Evolutionary conservation across 75 land plant species (phyloP), one percentile per base, ranked within the genome.

Genomic region (Picea sitchensis): DNA sequence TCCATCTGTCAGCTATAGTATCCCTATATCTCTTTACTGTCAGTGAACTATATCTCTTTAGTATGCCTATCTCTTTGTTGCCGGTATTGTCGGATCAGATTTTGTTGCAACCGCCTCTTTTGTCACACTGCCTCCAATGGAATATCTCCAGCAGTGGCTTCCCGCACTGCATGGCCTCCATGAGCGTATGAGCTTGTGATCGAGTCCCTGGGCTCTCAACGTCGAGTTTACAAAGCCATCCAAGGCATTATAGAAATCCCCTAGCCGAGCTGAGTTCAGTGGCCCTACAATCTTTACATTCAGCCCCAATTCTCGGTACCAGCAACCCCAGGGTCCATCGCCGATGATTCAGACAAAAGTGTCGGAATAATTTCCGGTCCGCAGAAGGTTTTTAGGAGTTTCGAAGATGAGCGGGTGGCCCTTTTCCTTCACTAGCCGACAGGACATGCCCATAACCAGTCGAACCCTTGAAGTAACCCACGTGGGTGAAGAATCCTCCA

Each of bases 261-360:
- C 87, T 4, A 86, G 83, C 64, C 76, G 58, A 13, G 76, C 14
- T 0, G 88, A 77, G 2, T 51, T 44, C 58, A 86, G 31, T 5
- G 86, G 82, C n/a, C 88, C 88, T 9, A 86, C 47, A 56, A 72
- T 78, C 61, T 84, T 81, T 4, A 78, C 88, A 59, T 86, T 54
- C 17, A 83, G 83, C 13, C 83, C 83, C 38, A 86, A 73, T 80
- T 84, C 87, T 64, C 77, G 76, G 61, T 84, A 86, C 4, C 88
- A 77, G 0, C 59, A 77, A 20, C 75, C 88, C 86, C 86, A 86
- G 54, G 96, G 96, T 9, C 96, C 96, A 5, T 89, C 58, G 3
- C 96, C 96, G 0, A 90, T 93, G 0, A 93, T 81, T 4, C 91
- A 30, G 38, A 91, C 76, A 59, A 81, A 89, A 14, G 87, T 85